A percentile compares a stretch with the other conserved stretches of the same genome.
Conservation (phyloP, 768 basidiomycete species). For the Mycena olivaceomarginata region DNA sequence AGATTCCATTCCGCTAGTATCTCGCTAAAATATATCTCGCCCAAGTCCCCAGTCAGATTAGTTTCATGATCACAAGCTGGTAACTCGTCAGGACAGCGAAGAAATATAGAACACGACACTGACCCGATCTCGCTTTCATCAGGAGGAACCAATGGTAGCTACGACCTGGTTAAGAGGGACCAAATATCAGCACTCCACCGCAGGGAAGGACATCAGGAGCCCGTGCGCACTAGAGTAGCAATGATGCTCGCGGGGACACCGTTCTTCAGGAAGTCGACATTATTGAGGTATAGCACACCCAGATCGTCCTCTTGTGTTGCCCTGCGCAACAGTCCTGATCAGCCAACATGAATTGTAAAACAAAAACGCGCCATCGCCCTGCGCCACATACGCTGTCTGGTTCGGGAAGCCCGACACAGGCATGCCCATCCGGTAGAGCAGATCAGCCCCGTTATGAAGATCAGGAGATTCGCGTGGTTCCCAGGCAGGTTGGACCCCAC, state of each 20-base stretch:
- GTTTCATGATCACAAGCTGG: slow-evolving; percentile 36
- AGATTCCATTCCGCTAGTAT: not conserved
- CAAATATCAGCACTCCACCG: slow-evolving; percentile 32
- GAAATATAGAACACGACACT: slow-evolving; percentile 46
- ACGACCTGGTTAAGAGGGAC: slow-evolving; percentile 74
- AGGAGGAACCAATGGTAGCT: slow-evolving; percentile 87
- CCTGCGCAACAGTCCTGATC: slow-evolving; percentile 57
- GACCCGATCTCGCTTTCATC: slow-evolving; percentile 83
- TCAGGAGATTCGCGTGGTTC: slow-evolving; percentile 86
- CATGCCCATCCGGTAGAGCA: slow-evolving; percentile 98
- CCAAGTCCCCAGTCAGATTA: not conserved
- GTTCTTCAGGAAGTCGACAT: slow-evolving; percentile 94
- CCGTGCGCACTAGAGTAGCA: slow-evolving; percentile 79
- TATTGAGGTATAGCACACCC: slow-evolving; percentile 90
- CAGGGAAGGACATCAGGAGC: slow-evolving; percentile 17
- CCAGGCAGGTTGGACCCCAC: slow-evolving; percentile 87
- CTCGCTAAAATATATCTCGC: not conserved
- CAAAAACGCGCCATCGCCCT: slow-evolving; percentile 29
- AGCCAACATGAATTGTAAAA: slow-evolving; percentile 32
- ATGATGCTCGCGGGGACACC: slow-evolving; percentile 96
- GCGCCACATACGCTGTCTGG: slow-evolving; percentile 89
- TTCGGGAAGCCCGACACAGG: slow-evolving; percentile 99
- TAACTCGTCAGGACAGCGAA: not conserved
- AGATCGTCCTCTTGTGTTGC: slow-evolving; percentile 97
- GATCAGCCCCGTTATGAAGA: slow-evolving; percentile 94